Evolutionary conservation across 2,329 filamentous ascomycete species (phyloP).

Genomic region (Calycina marina): DNA sequence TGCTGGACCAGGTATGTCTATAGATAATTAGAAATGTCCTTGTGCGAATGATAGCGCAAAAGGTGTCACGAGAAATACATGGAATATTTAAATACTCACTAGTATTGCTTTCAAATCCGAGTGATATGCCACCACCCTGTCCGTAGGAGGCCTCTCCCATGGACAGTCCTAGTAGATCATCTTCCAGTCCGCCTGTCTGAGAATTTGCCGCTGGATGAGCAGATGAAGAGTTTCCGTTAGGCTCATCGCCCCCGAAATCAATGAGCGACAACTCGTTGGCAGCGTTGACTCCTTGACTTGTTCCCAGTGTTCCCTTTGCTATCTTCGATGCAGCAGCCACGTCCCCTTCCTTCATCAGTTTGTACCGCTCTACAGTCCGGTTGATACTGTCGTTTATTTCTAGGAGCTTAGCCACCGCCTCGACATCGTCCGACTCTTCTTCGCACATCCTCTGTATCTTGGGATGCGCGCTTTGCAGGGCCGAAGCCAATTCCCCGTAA

Average conservation of each 20-base stretch:
- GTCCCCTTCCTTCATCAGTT: constrained; percentile 90
- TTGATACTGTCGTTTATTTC: constrained; percentile 99
- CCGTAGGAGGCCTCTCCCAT: constrained; percentile 51
- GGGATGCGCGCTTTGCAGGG: constrained; percentile 83
- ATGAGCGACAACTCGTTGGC: constrained; percentile 80
- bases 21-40: constrained; percentile 16
- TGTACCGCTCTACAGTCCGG: constrained; percentile 88
- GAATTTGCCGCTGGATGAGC: constrained; percentile 24
- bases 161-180: constrained; percentile 80
- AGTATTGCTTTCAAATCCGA: constrained; percentile 60
- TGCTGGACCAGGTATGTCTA: constrained; percentile 48
- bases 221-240: constrained; percentile 37
- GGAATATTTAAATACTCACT: constrained; percentile 33
- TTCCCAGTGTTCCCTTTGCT: constrained; percentile 63
- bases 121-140: constrained; percentile 66
- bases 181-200: constrained; percentile 56
- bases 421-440: constrained; percentile 92
- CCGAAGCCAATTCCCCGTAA: constrained; percentile 72
- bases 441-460: constrained; percentile 99
- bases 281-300: constrained; percentile 49
- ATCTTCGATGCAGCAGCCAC: constrained; percentile 70
- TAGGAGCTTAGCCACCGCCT: constrained; percentile 86
- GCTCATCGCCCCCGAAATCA: constrained; percentile 63
- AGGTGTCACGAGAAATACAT: too few relatives aligned
- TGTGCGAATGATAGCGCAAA: background rate